Evolutionary conservation across 257 asterid genomes (phyloP).

Genomic region (Scutellaria galericulata): DNA sequence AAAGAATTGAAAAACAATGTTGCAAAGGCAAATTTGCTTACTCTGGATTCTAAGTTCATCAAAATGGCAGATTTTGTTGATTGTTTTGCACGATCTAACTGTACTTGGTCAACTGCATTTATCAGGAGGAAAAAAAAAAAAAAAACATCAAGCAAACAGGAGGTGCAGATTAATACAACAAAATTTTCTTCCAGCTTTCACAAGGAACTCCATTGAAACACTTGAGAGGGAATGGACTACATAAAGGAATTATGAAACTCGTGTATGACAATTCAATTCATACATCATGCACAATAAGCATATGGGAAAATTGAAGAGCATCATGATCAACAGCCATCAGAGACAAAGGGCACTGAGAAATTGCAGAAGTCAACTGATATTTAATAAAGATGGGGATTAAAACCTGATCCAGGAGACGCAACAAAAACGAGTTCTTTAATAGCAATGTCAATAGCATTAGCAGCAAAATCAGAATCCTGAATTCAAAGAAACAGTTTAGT

Average conservation of each 20-base stretch:
- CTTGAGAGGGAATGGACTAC: not conserved
- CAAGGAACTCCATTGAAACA: not conserved
- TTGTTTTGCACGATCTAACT: slow-evolving; percentile 87
- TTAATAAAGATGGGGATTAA: slow-evolving; percentile 25
- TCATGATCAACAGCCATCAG: slow-evolving; percentile 9
- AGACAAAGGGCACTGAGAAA: slow-evolving; percentile 20
- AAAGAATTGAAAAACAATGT: not conserved
- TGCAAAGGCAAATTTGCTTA: slow-evolving; percentile 40
- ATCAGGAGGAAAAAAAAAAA: not conserved
- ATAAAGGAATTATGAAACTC: not conserved
- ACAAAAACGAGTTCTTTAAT: slow-evolving; percentile 68
- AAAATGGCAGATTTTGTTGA: slow-evolving; percentile 86
- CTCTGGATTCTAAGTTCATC: slow-evolving; percentile 97
- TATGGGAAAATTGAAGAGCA: slow-evolving; percentile 20
- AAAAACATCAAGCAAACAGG: slow-evolving; percentile 22
- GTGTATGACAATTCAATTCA: not conserved
- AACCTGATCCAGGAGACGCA: slow-evolving; percentile 74
- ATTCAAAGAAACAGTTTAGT: slow-evolving; percentile 29
- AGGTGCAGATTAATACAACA: not conserved
- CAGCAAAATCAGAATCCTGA: slow-evolving; percentile 78
- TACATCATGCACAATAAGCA: not conserved
- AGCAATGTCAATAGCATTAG: slow-evolving; percentile 70
- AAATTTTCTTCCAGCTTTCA: slow-evolving; percentile 16
- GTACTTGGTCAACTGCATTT: slow-evolving; percentile 60
- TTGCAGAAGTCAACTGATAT: slow-evolving; percentile 30